Evolutionary conservation across 176 grass and related monocot genomes (phyloP).

Genomic region (Eleusine coracana): DNA sequence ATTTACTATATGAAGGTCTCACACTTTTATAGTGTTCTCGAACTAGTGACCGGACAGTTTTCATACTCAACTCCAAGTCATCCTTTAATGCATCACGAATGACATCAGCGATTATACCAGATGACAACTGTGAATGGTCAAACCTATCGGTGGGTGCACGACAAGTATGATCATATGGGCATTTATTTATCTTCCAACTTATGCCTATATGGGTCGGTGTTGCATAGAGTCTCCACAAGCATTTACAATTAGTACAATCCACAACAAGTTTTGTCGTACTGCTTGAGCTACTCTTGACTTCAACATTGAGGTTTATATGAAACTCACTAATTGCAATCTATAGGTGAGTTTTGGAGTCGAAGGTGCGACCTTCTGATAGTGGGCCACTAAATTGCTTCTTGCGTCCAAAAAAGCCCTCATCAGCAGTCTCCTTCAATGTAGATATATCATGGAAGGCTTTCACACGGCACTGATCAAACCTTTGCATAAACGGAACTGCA

Average conservation of each 20-base stretch:
- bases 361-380: no score
- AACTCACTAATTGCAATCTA: background rate
- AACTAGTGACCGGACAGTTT: background rate
- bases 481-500: no score
- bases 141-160: background rate
- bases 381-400: no score
- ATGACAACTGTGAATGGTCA: background rate
- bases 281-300: background rate
- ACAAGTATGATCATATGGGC: background rate
- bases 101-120: background rate
- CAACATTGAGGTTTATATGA: background rate
- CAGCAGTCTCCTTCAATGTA: no score
- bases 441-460: no score
- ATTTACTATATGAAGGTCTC: background rate
- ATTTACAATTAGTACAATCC: background rate
- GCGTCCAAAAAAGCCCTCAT: no score
- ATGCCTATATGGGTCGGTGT: background rate
- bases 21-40: background rate
- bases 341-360: background rate
- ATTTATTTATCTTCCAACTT: background rate
- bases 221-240: background rate
- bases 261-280: background rate
- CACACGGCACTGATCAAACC: no score
- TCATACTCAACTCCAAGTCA: background rate
- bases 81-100: background rate